These are phyloP conservation scores for Candida saitoana DNA, from an alignment of 805 yeast genomes.

Conservation along the genomic window DNA sequence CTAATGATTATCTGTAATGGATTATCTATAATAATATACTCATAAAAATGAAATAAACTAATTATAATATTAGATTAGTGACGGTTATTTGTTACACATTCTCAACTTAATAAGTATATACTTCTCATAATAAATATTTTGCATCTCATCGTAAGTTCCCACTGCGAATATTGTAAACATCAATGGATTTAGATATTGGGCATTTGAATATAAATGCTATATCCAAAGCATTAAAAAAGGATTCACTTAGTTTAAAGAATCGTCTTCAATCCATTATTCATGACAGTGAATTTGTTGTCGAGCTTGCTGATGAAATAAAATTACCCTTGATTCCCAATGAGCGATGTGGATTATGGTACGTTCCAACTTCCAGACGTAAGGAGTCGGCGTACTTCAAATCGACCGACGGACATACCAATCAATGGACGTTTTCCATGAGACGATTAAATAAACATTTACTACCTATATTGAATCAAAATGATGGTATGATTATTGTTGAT, in stretches of 20 bases:
- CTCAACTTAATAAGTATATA: too few relatives aligned
- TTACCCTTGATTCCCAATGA: conserved; percentile 65
- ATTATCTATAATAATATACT: too few relatives aligned
- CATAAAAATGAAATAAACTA: too few relatives aligned
- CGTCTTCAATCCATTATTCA: conserved; percentile 67
- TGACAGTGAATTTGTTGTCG: conserved; percentile 52
- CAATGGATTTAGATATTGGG: neutral
- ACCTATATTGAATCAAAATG: conserved; percentile 35
- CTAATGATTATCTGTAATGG: too few relatives aligned
- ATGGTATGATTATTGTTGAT: conserved; percentile 65
- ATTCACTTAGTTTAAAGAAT: conserved; percentile 49
- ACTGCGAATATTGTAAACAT: neutral
- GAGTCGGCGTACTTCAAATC: conserved; percentile 76
- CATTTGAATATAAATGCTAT: conserved; percentile 17
- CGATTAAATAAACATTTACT: conserved; percentile 72
- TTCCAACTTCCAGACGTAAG: conserved; percentile 37
- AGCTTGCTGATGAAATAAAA: conserved; percentile 12
- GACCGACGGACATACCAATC: conserved; percentile 83
- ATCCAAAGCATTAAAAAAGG: conserved; percentile 46
- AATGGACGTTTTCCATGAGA: conserved; percentile 75
- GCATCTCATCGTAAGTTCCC: neutral
- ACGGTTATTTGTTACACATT: too few relatives aligned
- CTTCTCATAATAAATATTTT: too few relatives aligned
- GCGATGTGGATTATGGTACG: conserved; percentile 86
- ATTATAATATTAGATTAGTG: too few relatives aligned